Evolutionary conservation across 2,329 filamentous ascomycete genomes (phyloP).

Genomic region (Cytospora leucostoma): DNA sequence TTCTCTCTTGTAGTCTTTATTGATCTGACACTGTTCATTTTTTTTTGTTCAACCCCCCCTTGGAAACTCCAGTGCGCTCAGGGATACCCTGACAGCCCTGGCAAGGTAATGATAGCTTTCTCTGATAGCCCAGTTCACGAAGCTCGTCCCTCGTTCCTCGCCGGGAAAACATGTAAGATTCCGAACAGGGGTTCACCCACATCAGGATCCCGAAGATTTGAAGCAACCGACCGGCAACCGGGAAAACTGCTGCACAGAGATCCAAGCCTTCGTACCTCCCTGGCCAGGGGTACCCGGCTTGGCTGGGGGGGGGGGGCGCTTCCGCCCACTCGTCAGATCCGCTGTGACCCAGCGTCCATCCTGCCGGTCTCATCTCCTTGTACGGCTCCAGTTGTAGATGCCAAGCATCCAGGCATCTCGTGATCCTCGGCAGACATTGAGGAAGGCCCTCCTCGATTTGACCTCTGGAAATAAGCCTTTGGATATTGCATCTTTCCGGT

Average conservation of each 20-base stretch:
- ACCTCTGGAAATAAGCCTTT: too few species aligned
- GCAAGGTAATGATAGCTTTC: not conserved
- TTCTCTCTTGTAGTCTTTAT: too few species aligned
- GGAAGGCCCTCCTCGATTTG: not conserved
- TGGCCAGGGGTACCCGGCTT: slow-evolving; percentile 9
- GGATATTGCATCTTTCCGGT: not conserved
- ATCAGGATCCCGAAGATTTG: not conserved
- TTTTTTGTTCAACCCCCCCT: not conserved
- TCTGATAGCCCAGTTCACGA: not conserved
- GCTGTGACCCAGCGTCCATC: not conserved
- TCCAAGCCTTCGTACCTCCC: slow-evolving; percentile 1
- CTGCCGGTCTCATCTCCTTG: not conserved
- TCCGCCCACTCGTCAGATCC: not conserved
- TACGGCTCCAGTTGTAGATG: not conserved
- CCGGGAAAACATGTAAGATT: not conserved
- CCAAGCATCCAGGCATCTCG: not conserved
- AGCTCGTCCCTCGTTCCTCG: not conserved
- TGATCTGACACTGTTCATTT: too few species aligned
- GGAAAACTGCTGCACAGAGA: not conserved
- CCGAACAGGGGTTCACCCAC: not conserved
- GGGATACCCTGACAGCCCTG: not conserved
- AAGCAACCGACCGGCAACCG: not conserved
- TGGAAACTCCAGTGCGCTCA: not conserved
- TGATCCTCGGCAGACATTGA: not conserved
- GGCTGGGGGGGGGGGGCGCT: not conserved